A percentile compares a stretch with the other conserved stretches of the same genome.
Conservation (phyloP, 2,329 filamentous ascomycete species). For the Aphanocladium album region DNA sequence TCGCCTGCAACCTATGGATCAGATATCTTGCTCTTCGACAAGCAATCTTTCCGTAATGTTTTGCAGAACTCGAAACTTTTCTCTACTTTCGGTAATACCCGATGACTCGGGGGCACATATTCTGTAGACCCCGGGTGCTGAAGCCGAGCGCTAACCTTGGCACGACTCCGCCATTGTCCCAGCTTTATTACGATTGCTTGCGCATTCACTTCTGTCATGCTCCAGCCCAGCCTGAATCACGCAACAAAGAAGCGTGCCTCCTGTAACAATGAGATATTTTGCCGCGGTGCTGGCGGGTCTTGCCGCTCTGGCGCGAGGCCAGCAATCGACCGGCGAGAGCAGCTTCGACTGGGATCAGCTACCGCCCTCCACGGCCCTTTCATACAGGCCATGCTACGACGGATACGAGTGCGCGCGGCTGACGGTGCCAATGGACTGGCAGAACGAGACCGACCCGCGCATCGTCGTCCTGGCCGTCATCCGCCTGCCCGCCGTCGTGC, state of each 20-base stretch:
- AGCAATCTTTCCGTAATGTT: too few relatives aligned
- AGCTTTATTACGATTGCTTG: neutral
- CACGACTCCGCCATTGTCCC: neutral
- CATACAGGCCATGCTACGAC: constrained; percentile 29
- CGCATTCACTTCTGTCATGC: neutral
- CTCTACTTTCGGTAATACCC: too few relatives aligned
- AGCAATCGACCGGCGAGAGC: neutral
- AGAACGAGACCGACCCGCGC: constrained; percentile 17
- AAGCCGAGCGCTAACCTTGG: neutral
- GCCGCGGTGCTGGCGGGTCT: neutral
- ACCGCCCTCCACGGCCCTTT: constrained; percentile 24
- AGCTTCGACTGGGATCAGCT: constrained; percentile 26
- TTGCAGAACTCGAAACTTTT: too few relatives aligned
- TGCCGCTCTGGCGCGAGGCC: neutral
- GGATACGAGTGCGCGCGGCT: constrained; percentile 31
- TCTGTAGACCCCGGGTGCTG: neutral
- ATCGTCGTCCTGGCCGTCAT: constrained; percentile 29
- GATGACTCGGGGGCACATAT: neutral
- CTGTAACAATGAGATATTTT: neutral
- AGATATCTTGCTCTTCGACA: too few relatives aligned
- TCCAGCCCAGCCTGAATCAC: neutral
- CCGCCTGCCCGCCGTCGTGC: constrained; percentile 28
- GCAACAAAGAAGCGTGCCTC: neutral
- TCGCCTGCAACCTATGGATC: too few relatives aligned
- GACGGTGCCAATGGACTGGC: constrained; percentile 32